Base-by-base conservation (phyloP, 2,329 filamentous ascomycete genomes). In the Beauveria sp. region DNA sequence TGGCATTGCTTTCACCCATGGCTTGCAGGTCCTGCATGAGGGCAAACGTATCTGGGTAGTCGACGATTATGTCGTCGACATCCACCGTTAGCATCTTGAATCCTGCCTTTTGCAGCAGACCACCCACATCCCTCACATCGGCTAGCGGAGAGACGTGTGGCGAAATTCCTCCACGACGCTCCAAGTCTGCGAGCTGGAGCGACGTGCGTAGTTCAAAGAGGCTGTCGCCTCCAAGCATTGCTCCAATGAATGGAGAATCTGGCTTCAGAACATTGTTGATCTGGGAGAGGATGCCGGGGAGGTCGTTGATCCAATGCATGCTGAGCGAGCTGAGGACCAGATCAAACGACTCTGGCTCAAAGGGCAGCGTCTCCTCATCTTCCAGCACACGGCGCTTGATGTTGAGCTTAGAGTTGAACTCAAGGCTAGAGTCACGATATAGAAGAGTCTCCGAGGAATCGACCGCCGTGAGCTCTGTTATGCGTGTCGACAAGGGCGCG, bases 61-160 rank as follows among this genome's bases (percentile, higher is more conserved):
- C 92, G 34, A 99, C 91, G 31, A 98, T 86, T 56, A 99, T 96
- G 75, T 99, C 95, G 75, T 99, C 96, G 16, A 99, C 88, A 69
- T 99, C 95, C 1, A 99, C 92, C 0, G 96, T 99, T 68, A 98
- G 80, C 79, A 99, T 89, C 74, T 93, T 96, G 79, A 98, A 99
- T 20, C 93, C 92, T 0, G 93, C 90, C 65, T 88, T 87, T 67
- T 90, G 89, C 65, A 99, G 77, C 60, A 99, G 77, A 1, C 92
- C 93, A 2, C 95, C 95, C 1, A 98, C 84, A 71, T 99, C 96
- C 20, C 90, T 83, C 10, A 97, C 91, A 73, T 99, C 93, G 0
- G 93, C 95, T 22, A 99, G 76, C 3, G 95, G 95, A 4, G 91
- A 96, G 26, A 96, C 88, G 70, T 93, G 92, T 2, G 92, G 93